These are phyloP conservation scores for Earliella scabrosa DNA, from an alignment of 1,284 basidiomycete genomes.

Conservation along the genomic window DNA sequence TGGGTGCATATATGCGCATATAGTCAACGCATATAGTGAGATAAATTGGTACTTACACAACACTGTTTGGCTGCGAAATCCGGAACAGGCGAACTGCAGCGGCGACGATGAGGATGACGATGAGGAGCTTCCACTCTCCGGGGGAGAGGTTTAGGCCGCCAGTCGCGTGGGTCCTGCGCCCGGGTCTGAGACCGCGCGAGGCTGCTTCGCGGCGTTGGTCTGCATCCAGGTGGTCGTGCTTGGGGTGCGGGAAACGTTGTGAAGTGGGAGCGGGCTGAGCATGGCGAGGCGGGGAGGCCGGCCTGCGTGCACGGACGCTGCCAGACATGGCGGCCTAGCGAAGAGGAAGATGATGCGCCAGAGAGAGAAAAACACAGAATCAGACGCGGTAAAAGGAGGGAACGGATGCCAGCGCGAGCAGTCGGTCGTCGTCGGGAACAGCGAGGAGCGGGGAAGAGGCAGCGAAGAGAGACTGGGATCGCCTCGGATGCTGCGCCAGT, in stretches of 20 bases:
- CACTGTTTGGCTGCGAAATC: slow-evolving; percentile 81
- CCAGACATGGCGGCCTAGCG: slow-evolving; percentile 34
- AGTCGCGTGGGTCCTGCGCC: slow-evolving; percentile 51
- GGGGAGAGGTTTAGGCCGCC: slow-evolving; percentile 70
- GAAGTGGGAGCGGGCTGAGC: slow-evolving; percentile 41
- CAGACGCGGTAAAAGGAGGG: slow-evolving; percentile 8
- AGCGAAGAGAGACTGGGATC: neutral
- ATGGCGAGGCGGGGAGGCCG: slow-evolving; percentile 63
- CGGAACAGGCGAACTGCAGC: slow-evolving; percentile 77
- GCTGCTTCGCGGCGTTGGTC: slow-evolving; percentile 73
- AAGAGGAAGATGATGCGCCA: neutral
- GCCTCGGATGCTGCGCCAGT: slow-evolving; percentile 9
- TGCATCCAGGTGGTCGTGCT: slow-evolving; percentile 69
- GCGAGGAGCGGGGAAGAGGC: slow-evolving; percentile 5
- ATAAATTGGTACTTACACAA: slow-evolving; percentile 70
- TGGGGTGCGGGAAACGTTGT: slow-evolving; percentile 63
- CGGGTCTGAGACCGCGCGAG: slow-evolving; percentile 64
- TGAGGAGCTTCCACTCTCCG: slow-evolving; percentile 77
- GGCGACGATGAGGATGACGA: slow-evolving; percentile 68
- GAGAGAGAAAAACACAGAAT: neutral
- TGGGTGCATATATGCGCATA: slow-evolving; percentile 35
- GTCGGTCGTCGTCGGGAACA: slow-evolving; percentile 5
- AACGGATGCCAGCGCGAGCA: slow-evolving; percentile 7
- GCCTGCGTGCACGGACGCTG: slow-evolving; percentile 58
- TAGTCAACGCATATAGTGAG: neutral